These are phyloP conservation scores for Paramyrothecium roridum DNA, from an alignment of 2,329 filamentous ascomycete species.

Conservation along the genomic window DNA sequence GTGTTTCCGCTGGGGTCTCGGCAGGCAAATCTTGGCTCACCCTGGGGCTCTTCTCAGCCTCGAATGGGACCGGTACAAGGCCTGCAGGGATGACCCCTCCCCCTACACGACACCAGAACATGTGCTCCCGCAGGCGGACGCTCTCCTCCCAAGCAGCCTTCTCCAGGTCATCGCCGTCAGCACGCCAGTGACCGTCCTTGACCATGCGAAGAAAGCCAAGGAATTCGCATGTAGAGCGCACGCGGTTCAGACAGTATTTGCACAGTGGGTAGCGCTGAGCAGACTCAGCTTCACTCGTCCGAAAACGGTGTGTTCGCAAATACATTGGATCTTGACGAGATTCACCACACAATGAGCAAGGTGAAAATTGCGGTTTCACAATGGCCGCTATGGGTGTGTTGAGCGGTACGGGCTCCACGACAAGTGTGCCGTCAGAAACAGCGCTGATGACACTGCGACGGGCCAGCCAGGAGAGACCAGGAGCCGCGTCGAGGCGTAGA, in stretches of 20 bases:
- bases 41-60: constrained; percentile 28
- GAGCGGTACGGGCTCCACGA: constrained; percentile 82
- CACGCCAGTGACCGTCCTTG: constrained; percentile 87
- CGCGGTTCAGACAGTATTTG: constrained; percentile 77
- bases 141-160: constrained; percentile 93
- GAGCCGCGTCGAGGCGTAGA: constrained; percentile 81
- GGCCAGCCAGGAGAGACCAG: constrained; percentile 89
- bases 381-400: constrained; percentile 46
- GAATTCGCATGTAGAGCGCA: constrained; percentile 89
- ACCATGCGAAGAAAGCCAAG: constrained; percentile 88
- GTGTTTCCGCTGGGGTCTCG: constrained; percentile 3
- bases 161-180: constrained; percentile 79
- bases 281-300: constrained; percentile 80
- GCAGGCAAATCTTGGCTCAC: constrained; percentile 28
- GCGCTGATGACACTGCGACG: constrained; percentile 79
- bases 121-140: constrained; percentile 81
- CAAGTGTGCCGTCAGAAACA: constrained; percentile 78
- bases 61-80: constrained; percentile 20
- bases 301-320: constrained; percentile 80
- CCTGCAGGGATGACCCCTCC: constrained; percentile 78
- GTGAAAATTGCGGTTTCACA: constrained; percentile 53
- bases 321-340: constrained; percentile 67
- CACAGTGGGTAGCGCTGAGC: constrained; percentile 90
- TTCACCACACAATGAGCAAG: constrained; percentile 90
- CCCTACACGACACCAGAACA: constrained; percentile 95